These are phyloP conservation scores for Aspergillus hiratsukae DNA, from an alignment of 2,329 filamentous ascomycete genomes.

Conservation along the genomic window DNA sequence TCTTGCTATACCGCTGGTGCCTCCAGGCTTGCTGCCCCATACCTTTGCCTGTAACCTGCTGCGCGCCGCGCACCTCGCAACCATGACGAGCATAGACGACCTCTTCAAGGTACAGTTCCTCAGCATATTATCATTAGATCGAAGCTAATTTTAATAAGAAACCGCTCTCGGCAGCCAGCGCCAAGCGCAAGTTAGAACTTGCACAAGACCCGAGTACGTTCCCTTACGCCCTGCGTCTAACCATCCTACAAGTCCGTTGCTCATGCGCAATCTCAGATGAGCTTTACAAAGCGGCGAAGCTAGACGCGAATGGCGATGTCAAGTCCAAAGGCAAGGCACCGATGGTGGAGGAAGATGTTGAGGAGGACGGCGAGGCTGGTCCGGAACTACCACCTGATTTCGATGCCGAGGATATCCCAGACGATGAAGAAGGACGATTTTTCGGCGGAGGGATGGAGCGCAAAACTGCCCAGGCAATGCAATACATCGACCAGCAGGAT, in stretches of 20 bases:
- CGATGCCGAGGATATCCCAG: slow-evolving; percentile 54
- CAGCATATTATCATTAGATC: background rate
- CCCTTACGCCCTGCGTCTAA: background rate
- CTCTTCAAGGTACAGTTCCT: slow-evolving; percentile 49
- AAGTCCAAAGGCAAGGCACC: slow-evolving; percentile 44
- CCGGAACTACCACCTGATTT: slow-evolving; percentile 55
- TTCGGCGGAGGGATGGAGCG: slow-evolving; percentile 87
- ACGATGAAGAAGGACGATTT: slow-evolving; percentile 91
- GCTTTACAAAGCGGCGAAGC: slow-evolving; percentile 58
- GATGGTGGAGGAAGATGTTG: slow-evolving; percentile 45
- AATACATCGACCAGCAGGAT: slow-evolving; percentile 75
- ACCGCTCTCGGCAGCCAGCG: slow-evolving; percentile 42
- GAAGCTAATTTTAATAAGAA: slow-evolving; percentile 37
- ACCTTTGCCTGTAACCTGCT: background rate
- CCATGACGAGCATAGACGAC: slow-evolving; percentile 59
- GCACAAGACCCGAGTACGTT: slow-evolving; percentile 48
- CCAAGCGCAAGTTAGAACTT: slow-evolving; percentile 58
- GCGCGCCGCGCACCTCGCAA: slow-evolving; percentile 14
- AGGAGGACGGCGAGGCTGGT: slow-evolving; percentile 47
- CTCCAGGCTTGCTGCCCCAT: background rate
- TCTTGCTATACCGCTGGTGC: background rate
- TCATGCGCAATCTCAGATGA: slow-evolving; percentile 37
- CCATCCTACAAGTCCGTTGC: slow-evolving; percentile 3
- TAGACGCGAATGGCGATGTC: slow-evolving; percentile 47
- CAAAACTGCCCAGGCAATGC: slow-evolving; percentile 75